Conservation (phyloP, 176 grass and related monocot species). For the Oryza australiensis region DNA sequence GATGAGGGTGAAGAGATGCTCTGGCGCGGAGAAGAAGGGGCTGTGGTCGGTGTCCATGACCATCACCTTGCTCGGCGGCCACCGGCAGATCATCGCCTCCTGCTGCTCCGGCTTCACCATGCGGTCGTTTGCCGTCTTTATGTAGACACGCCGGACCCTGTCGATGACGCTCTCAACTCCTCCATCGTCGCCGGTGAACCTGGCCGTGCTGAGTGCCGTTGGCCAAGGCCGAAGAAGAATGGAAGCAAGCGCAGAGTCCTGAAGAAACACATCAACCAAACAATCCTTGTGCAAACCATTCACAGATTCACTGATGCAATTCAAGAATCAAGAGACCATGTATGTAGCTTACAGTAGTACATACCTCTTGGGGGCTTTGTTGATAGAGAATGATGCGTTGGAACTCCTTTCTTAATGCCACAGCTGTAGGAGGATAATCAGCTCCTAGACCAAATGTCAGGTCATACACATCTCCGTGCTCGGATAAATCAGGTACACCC, state of each 20-base stretch:
- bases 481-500: constrained; percentile 50
- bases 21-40: constrained; percentile 54
- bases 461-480: constrained; percentile 41
- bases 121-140: constrained; percentile 45
- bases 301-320: too few species aligned
- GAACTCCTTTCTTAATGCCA: constrained; percentile 35
- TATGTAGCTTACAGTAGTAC: constrained; percentile 1
- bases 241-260: constrained; percentile 49
- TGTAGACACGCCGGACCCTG: constrained; percentile 26
- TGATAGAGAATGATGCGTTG: constrained; percentile 37
- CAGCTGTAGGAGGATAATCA: constrained; percentile 34
- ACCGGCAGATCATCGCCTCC: constrained; percentile 52
- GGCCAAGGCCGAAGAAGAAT: constrained; percentile 54
- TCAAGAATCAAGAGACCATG: neutral
- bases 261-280: neutral
- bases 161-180: neutral
- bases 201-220: neutral
- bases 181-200: neutral
- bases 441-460: constrained; percentile 28
- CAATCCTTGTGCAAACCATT: neutral
- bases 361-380: constrained; percentile 49
- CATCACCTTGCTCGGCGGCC: constrained; percentile 42
- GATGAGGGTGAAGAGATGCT: constrained; percentile 31
- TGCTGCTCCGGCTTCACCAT: constrained; percentile 50
- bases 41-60: constrained; percentile 50